Evolutionary conservation across 2,329 filamentous ascomycete species (phyloP).

Genomic region (Pseudonectria buxi): DNA sequence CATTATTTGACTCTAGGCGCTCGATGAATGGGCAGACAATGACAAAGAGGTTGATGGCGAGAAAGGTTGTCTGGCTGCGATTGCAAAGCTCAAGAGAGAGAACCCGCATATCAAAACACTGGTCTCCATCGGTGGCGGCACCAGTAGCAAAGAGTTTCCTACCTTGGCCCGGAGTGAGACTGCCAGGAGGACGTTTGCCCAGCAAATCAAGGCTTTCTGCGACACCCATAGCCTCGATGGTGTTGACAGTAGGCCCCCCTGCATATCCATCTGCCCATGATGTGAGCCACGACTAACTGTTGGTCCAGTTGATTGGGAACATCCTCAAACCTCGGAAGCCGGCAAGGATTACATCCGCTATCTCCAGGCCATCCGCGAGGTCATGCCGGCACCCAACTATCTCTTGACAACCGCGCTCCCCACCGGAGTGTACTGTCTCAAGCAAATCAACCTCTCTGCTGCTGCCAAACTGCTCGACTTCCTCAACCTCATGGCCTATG

Average conservation of each 20-base stretch:
- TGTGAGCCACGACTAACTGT: background rate
- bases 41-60: slow-evolving; percentile 53
- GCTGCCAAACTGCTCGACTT: slow-evolving; percentile 50
- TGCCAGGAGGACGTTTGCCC: slow-evolving; percentile 47
- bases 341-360: slow-evolving; percentile 53
- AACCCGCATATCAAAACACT: slow-evolving; percentile 52
- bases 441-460: slow-evolving; percentile 49
- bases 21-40: slow-evolving; percentile 59
- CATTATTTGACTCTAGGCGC: slow-evolving; percentile 24
- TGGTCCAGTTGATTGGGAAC: slow-evolving; percentile 59
- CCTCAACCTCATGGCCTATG: slow-evolving; percentile 64
- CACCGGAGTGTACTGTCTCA: slow-evolving; percentile 54
- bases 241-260: slow-evolving; percentile 47
- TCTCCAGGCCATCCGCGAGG: slow-evolving; percentile 46
- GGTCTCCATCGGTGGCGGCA: slow-evolving; percentile 59
- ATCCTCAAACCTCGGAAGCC: slow-evolving; percentile 46
- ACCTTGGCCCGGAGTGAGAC: slow-evolving; percentile 42
- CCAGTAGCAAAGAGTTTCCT: slow-evolving; percentile 55
- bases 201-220: slow-evolving; percentile 46
- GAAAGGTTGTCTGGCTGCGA: slow-evolving; percentile 53
- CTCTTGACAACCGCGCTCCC: slow-evolving; percentile 57
- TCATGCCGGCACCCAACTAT: slow-evolving; percentile 49
- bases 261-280: background rate
- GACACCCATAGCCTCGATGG: slow-evolving; percentile 54
- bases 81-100: slow-evolving; percentile 50